These are phyloP conservation scores for Eucommia ulmoides DNA, from an alignment of 257 asterid genomes.

Conservation along the genomic window DNA sequence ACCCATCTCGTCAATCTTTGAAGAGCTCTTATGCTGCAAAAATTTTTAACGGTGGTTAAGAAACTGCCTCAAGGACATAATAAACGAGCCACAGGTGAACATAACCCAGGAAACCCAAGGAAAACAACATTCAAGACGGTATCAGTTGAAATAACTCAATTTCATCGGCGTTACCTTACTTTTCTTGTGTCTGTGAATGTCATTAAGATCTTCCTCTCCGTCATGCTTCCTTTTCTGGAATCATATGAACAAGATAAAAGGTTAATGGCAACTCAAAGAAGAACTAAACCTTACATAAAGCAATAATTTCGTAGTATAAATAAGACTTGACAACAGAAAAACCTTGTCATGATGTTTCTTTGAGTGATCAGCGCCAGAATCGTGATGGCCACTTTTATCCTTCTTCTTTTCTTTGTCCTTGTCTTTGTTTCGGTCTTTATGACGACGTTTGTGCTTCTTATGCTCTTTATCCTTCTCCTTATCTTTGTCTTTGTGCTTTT, in stretches of 20 bases:
- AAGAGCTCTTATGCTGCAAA: conserved; percentile 92
- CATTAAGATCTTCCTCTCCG: conserved; percentile 43
- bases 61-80: too few relatives aligned
- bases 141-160: too few relatives aligned
- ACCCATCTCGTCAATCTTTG: conserved; percentile 86
- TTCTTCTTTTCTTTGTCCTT: conserved; percentile 94
- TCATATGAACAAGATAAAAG: neutral
- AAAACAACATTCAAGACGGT: neutral
- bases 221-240: conserved; percentile 62
- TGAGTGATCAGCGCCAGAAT: conserved; percentile 75
- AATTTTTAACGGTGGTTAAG: too few relatives aligned
- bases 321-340: neutral
- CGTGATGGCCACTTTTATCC: conserved; percentile 68
- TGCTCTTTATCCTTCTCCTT: conserved; percentile 77
- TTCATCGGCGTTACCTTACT: conserved; percentile 48
- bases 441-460: conserved; percentile 91
- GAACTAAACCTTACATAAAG: neutral
- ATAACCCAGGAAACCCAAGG: neutral
- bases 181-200: conserved; percentile 52
- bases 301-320: neutral
- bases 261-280: neutral
- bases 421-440: conserved; percentile 89
- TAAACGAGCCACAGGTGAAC: neutral
- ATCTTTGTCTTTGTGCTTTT: conserved; percentile 76
- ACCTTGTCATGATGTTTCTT: conserved; percentile 87